Evolutionary conservation across 2,329 filamentous ascomycete genomes (phyloP).

Genomic region (Pleoardoris graminearum): DNA sequence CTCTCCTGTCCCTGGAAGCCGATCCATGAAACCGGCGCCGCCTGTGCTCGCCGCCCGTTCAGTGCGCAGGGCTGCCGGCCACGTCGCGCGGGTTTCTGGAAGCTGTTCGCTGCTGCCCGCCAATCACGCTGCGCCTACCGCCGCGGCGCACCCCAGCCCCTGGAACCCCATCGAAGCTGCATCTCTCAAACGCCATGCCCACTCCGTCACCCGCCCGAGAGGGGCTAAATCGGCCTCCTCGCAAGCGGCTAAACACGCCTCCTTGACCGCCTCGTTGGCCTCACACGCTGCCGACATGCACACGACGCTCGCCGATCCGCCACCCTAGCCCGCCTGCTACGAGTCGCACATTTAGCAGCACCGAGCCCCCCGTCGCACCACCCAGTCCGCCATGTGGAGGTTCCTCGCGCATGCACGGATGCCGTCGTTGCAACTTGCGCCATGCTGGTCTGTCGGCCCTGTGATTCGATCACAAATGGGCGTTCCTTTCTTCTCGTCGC

Average conservation of each 20-base stretch:
- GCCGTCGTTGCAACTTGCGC: conserved; percentile 35
- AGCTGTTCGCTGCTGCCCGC: conserved; percentile 3
- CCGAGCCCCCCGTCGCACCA: conserved; percentile 36
- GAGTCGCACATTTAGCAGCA: conserved; percentile 22
- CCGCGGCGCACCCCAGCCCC: conserved; percentile 3
- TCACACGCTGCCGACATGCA: conserved; percentile 14
- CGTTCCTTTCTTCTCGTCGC: conserved; percentile 43
- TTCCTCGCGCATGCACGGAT: conserved; percentile 33
- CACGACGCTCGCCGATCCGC: conserved; percentile 36
- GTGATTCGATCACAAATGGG: conserved; percentile 40
- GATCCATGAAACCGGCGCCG: conserved; percentile 2
- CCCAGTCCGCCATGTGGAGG: conserved; percentile 10
- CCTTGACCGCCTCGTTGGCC: conserved; percentile 9
- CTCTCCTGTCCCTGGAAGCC: not conserved
- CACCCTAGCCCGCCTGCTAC: no score
- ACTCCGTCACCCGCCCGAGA: not conserved
- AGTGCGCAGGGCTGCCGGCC: conserved; percentile 3
- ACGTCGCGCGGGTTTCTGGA: conserved; percentile 4
- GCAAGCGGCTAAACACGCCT: conserved; percentile 3
- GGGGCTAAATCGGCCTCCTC: not conserved
- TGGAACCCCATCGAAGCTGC: not conserved
- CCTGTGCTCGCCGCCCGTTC: conserved; percentile 2
- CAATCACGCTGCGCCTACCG: not conserved
- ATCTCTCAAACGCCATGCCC: not conserved
- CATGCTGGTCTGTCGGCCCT: conserved; percentile 25